Percentiles rank a stretch among this genome's conserved stretches.
Conservation (phyloP, 495 filamentous ascomycete genomes). For the Podospora fimiseda region DNA sequence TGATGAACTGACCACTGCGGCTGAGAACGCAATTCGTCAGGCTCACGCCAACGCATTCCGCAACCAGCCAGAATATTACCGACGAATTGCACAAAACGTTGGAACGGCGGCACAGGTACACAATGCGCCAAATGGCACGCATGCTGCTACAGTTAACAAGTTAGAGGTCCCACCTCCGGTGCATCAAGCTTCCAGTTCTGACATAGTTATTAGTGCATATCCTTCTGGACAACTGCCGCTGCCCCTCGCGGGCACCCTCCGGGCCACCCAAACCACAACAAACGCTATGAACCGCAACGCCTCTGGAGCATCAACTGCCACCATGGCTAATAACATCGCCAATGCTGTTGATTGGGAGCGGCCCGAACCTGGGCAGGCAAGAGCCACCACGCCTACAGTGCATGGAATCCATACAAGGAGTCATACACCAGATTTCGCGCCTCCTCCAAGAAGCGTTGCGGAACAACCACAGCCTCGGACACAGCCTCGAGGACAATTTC, state of each 20-base stretch:
- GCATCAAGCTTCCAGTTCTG: background rate
- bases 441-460: too few relatives aligned
- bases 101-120: too few relatives aligned
- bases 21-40: too few relatives aligned
- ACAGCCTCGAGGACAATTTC: slow-evolving; percentile 3
- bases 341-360: slow-evolving; percentile 21
- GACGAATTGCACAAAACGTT: too few relatives aligned
- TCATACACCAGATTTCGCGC: too few relatives aligned
- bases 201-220: background rate
- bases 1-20: too few relatives aligned
- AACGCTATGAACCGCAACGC: slow-evolving; percentile 45
- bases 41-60: too few relatives aligned
- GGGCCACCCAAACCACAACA: slow-evolving; percentile 34
- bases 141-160: background rate
- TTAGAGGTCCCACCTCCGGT: background rate
- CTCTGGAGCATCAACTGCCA: slow-evolving; percentile 35
- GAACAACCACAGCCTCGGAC: slow-evolving; percentile 12
- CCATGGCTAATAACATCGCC: slow-evolving; percentile 24
- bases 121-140: background rate
- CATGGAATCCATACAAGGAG: too few relatives aligned
- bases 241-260: slow-evolving; percentile 5
- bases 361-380: slow-evolving; percentile 34
- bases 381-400: slow-evolving; percentile 35
- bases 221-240: slow-evolving; percentile 36
- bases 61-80: too few relatives aligned